phyloP scores from a whole-genome alignment of 1,284 basidiomycete species.

The Trichosporon ovoides region DNA sequence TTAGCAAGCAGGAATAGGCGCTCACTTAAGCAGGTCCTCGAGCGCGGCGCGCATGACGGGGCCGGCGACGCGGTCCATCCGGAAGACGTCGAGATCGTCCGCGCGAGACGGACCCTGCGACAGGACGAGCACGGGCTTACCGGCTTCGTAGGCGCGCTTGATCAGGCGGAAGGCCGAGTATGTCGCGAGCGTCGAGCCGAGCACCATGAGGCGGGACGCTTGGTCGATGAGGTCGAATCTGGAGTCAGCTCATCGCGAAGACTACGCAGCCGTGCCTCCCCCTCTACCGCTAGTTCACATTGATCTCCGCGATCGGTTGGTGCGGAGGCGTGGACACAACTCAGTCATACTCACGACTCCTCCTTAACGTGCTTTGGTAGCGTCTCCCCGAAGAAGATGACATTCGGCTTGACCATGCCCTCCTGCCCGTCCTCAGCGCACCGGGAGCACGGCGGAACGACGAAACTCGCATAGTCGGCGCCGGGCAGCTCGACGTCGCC shows the following conservation, averaged over 20 bases:
- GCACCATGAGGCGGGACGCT: conserved; percentile 64
- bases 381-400: conserved; percentile 82
- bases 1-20: not conserved
- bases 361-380: conserved; percentile 61
- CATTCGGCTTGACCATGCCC: conserved; percentile 63
- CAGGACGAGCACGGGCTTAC: conserved; percentile 71
- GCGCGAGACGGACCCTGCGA: conserved; percentile 82
- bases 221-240: conserved; percentile 61
- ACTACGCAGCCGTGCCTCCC: no score
- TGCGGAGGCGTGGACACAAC: not conserved
- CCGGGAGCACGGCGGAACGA: conserved; percentile 67
- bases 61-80: conserved; percentile 68
- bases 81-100: conserved; percentile 69
- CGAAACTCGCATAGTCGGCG: conserved; percentile 66
- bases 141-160: conserved; percentile 66
- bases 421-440: conserved; percentile 54
- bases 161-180: conserved; percentile 85
- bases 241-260: conserved; percentile 9
- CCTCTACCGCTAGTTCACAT: no score
- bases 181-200: conserved; percentile 86
- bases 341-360: conserved; percentile 58
- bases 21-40: conserved; percentile 40
- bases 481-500: conserved; percentile 84
- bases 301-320: no score
- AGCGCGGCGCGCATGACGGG: conserved; percentile 59